Percentiles rank a stretch among this genome's conserved stretches.
phyloP scores from a whole-genome alignment of 2,329 filamentous ascomycete species.

The Capronia americana region DNA sequence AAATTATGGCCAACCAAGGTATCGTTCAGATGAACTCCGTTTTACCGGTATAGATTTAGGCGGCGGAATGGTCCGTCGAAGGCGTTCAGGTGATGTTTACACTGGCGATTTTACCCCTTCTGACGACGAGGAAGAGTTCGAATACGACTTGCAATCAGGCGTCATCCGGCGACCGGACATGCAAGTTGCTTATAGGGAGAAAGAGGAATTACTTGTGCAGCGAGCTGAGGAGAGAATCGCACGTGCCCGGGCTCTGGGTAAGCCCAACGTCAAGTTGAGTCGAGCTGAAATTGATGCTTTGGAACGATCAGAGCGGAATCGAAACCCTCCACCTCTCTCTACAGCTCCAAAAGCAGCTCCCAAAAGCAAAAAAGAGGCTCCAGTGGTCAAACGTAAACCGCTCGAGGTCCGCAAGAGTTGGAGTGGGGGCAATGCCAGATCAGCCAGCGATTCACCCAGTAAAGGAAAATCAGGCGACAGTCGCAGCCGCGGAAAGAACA shows the following conservation, averaged over 20 bases:
- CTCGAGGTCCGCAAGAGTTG: constrained; percentile 39
- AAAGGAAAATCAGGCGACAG: constrained; percentile 33
- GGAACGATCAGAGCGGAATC: constrained; percentile 61
- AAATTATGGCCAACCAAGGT: constrained; percentile 53
- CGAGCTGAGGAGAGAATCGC: constrained; percentile 80
- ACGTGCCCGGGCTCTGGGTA: constrained; percentile 76
- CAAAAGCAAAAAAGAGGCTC: constrained; percentile 39
- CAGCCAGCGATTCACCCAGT: constrained; percentile 32
- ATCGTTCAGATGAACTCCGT: constrained; percentile 65
- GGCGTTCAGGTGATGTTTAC: constrained; percentile 57
- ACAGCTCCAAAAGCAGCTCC: constrained; percentile 38
- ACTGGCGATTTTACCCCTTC: constrained; percentile 53
- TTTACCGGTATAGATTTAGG: constrained; percentile 67
- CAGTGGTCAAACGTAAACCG: constrained; percentile 38
- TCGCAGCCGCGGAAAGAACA: constrained; percentile 34
- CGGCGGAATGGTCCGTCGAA: constrained; percentile 47
- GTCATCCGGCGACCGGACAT: constrained; percentile 52
- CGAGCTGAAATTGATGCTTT: constrained; percentile 81
- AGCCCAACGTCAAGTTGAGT: constrained; percentile 78
- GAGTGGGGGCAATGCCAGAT: constrained; percentile 29
- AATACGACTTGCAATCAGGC: constrained; percentile 60
- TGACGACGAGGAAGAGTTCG: constrained; percentile 58
- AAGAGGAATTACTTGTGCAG: constrained; percentile 77
- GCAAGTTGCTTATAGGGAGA: constrained; percentile 65
- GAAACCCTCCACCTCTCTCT: constrained; percentile 61